Evolutionary conservation across 331 rosid species (phyloP), one percentile per base, ranked within the genome.

Genomic region (Saraca asoca): DNA sequence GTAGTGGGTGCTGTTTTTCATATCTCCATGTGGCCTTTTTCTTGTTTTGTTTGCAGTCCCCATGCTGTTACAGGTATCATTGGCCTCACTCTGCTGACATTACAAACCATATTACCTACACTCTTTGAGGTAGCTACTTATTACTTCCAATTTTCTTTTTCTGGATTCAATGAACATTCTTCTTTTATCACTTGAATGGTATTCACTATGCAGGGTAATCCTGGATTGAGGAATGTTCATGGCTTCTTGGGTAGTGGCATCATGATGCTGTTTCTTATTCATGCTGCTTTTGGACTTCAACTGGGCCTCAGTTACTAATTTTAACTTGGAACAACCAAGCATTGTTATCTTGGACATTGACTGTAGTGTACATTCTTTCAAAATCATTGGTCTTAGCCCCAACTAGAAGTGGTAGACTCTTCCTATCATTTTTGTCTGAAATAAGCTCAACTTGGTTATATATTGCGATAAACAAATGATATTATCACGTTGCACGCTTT

Each of bases 171-270:
- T 3, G 31, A 24, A 24, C 9, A 20, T 4, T 8, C 46, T 44
- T 42, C 56, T 63, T 38, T 60, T 33, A 39, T 15, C 39, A 11
- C 64, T 51, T 56, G 44, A 66, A 73, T 62, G 14, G 33, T 73
- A 73, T 62, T n/a, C n/a, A 9, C 34, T 73, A 12, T 75, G 86
- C 87, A 93, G 98, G 93, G 75, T 35, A 90, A 84, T 78, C 94
- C 95, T 12, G 88, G 88, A 68, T 68, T 93, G 13, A 73, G 96
- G 79, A 87, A 71, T 66, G 85, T 81, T 70, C 98, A 90, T 70
- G 96, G 96, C 50, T 72, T 93, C 58, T 81, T 90, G 86, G 98
- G 98, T 15, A 84, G 96, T 71, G 85, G 95, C 61, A 93, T 93
- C 79, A 93, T 93, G 96, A 84, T 94, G 7, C 79, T 93, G 54